phyloP scores from a whole-genome alignment of 257 asterid species.

The Plantago elongata region DNA sequence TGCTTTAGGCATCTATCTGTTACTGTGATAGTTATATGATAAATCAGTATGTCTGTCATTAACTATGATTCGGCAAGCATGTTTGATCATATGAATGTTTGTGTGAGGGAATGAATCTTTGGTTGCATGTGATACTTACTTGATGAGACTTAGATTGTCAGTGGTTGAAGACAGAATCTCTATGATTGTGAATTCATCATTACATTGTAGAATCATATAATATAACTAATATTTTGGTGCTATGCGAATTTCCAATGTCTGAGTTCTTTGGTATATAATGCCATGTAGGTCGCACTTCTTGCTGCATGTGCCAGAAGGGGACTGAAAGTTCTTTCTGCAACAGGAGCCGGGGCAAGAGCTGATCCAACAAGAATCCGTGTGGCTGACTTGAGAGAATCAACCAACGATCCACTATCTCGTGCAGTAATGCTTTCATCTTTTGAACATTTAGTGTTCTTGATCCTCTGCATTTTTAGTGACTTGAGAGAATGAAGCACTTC shows the following conservation, averaged over 20 bases:
- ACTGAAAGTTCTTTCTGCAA: conserved; percentile 87
- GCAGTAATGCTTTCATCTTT: conserved; percentile 44
- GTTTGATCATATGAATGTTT: background rate
- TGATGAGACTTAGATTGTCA: background rate
- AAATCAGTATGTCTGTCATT: conserved; percentile 1
- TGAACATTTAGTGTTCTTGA: conserved; percentile 5
- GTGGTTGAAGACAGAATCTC: background rate
- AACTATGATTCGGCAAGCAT: background rate
- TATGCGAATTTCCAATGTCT: conserved; percentile 6
- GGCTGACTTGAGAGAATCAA: conserved; percentile 91
- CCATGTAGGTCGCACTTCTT: conserved; percentile 80
- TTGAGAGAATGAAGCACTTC: background rate
- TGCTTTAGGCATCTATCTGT: too few relatives aligned
- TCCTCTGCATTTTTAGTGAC: background rate
- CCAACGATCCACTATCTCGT: conserved; percentile 94
- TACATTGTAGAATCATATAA: background rate
- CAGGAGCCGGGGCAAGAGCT: conserved; percentile 99
- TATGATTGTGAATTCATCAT: conserved; percentile 15
- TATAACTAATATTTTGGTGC: background rate
- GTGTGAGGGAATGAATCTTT: background rate
- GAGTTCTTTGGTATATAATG: conserved; percentile 21
- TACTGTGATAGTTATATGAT: background rate
- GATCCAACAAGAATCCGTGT: conserved; percentile 97
- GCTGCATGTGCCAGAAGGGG: conserved; percentile 93
- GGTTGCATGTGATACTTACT: background rate